Evolutionary conservation across 345 rosid genomes (phyloP), one percentile per base, ranked within the genome.

Genomic region (Toxicodendron radicans): DNA sequence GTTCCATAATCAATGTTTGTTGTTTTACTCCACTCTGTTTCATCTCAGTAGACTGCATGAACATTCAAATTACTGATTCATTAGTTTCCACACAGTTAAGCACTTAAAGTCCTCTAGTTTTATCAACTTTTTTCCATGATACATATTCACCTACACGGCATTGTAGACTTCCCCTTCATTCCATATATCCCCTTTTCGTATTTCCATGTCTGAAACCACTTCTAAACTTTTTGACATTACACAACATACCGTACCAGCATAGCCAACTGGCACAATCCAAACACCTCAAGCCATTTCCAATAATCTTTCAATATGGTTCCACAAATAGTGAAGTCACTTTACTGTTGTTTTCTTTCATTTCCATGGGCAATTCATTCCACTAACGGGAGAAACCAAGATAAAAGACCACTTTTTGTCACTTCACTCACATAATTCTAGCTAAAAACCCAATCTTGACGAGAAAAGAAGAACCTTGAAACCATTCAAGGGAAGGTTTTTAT

Each of bases 221-320:
- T 46, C 49, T 16, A 5, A 24, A 16, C 21, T 27, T 14, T 58
- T 58, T 58, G 10, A 59, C 41, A 30, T 32, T 27, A 17, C 0
- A 32, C 30, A 4, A 71, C 27, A 58, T 4, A 46, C 24, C 18
- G 10, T 30, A 12, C 33, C 49, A 72, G 12, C 27, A 18, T 49
- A 32, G 57, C 67, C 64, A 58, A 58, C 27, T 45, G 27, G 56
- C 65, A 58, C 35, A 71, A 58, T 45, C 7, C 16, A 3, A 71
- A 24, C 4, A 18, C 5, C 3, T 9, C 10, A 18, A 58, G 17
- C 10, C 41, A 41, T 33, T 58, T 10, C 16, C 24, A 41, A 9
- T 41, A 41, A 58, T 49, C 20, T 12, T 2, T 35, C 33, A 24
- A 12, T 48, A 57, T 38, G 13, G 21, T 53, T 51, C 59, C 24